phyloP scores from a whole-genome alignment of 352 stramenopile genomes.

The Phytophthora meadii region DNA sequence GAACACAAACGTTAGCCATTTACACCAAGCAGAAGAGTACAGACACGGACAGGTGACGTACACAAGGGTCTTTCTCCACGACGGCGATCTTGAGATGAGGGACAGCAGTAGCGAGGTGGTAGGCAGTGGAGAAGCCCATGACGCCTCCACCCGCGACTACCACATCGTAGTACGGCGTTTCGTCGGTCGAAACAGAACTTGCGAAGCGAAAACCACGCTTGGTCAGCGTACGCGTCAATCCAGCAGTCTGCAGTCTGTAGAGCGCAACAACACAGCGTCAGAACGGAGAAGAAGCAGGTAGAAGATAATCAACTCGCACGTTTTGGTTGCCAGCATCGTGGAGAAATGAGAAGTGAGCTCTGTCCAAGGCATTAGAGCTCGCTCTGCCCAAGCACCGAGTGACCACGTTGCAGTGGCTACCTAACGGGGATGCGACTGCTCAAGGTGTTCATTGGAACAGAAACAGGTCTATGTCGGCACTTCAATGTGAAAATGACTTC shows the following conservation, averaged over 20 bases:
- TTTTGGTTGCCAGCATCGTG: slow-evolving; percentile 49
- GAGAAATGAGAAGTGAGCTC: slow-evolving; percentile 39
- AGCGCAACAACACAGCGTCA: slow-evolving; percentile 16
- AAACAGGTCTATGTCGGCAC: slow-evolving; percentile 9
- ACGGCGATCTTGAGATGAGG: slow-evolving; percentile 79
- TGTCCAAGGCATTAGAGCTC: too few relatives aligned
- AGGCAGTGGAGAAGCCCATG: slow-evolving; percentile 90
- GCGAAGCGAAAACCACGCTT: slow-evolving; percentile 32
- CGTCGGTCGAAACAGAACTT: slow-evolving; percentile 29
- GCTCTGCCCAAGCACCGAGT: too few relatives aligned
- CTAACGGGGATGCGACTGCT: slow-evolving; percentile 9
- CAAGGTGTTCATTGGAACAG: slow-evolving; percentile 5
- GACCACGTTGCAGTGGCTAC: neutral
- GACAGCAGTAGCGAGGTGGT: slow-evolving; percentile 74
- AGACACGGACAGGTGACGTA: slow-evolving; percentile 31
- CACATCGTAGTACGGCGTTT: slow-evolving; percentile 71
- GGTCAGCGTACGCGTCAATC: slow-evolving; percentile 18
- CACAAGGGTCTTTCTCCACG: slow-evolving; percentile 72
- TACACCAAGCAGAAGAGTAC: neutral
- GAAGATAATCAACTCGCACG: slow-evolving; percentile 17
- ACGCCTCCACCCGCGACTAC: slow-evolving; percentile 80
- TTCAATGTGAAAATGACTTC: slow-evolving; percentile 9
- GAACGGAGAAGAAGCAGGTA: neutral
- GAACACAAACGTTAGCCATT: slow-evolving; percentile 7
- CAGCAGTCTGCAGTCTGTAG: slow-evolving; percentile 31